These are phyloP conservation scores for Talaromyces adpressus DNA, from an alignment of 495 filamentous ascomycete species.

Conservation along the genomic window DNA sequence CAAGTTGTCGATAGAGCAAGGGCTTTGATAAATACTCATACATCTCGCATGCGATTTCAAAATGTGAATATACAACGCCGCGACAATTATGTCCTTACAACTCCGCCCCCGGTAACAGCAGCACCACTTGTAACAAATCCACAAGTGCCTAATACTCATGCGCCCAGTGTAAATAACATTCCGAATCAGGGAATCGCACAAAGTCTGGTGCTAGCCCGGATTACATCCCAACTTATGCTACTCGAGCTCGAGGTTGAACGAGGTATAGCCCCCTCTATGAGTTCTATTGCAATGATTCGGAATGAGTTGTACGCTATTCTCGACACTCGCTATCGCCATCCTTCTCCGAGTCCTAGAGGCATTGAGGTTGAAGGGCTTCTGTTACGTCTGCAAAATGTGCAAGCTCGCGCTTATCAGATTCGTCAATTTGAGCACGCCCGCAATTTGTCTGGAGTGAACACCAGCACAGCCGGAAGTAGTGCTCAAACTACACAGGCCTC, in stretches of 20 bases:
- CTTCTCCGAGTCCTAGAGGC: slow-evolving; percentile 15
- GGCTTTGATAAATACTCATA: neutral
- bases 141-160: neutral
- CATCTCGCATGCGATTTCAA: neutral
- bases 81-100: neutral
- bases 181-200: neutral
- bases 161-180: neutral
- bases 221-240: slow-evolving; percentile 20
- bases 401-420: slow-evolving; percentile 22
- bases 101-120: neutral
- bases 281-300: slow-evolving; percentile 25
- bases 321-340: slow-evolving; percentile 21
- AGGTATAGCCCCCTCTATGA: slow-evolving; percentile 23
- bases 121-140: neutral
- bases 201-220: neutral
- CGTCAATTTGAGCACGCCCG: slow-evolving; percentile 7
- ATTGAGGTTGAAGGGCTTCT: slow-evolving; percentile 20
- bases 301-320: slow-evolving; percentile 25
- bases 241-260: slow-evolving; percentile 35
- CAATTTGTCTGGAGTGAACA: neutral
- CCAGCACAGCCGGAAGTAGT: neutral
- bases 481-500: neutral
- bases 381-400: slow-evolving; percentile 21
- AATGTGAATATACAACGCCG: neutral
- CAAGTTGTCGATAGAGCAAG: slow-evolving; percentile 1